A percentile compares a stretch with the other conserved stretches of the same genome.
These are phyloP conservation scores for Termitomyces sp. DNA, from an alignment of 768 basidiomycete genomes.

Conservation along the genomic window DNA sequence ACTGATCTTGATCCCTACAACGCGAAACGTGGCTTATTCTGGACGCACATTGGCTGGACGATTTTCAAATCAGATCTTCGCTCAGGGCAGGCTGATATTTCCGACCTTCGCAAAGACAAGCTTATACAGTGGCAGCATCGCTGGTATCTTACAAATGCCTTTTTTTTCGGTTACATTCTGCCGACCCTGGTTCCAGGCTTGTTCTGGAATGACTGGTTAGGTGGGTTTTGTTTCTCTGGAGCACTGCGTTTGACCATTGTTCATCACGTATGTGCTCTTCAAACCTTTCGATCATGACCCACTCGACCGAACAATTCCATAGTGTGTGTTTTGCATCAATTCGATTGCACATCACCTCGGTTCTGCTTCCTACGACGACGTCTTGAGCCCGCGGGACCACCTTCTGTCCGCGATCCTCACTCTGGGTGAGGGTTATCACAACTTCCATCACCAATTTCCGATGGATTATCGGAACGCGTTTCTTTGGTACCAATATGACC, in stretches of 20 bases:
- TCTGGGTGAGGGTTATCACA: slow-evolving; percentile 87
- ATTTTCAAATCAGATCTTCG: slow-evolving; percentile 66
- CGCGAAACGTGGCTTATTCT: slow-evolving; percentile 68
- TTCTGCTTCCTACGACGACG: slow-evolving; percentile 77
- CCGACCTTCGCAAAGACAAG: slow-evolving; percentile 63
- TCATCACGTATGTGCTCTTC: slow-evolving; percentile 59
- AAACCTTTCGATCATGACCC: slow-evolving; percentile 2
- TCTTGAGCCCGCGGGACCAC: slow-evolving; percentile 70
- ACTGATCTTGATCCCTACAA: slow-evolving; percentile 85
- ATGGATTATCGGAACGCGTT: slow-evolving; percentile 82
- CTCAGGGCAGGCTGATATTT: slow-evolving; percentile 66
- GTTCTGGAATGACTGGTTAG: slow-evolving; percentile 69
- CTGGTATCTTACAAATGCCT: slow-evolving; percentile 57
- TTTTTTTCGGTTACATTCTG: slow-evolving; percentile 65
- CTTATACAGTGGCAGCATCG: slow-evolving; percentile 77
- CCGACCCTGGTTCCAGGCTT: slow-evolving; percentile 67
- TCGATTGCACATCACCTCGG: slow-evolving; percentile 86
- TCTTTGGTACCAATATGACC: slow-evolving; percentile 83
- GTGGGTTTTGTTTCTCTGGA: slow-evolving; percentile 75
- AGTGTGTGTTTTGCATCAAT: slow-evolving; percentile 88
- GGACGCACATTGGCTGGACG: slow-evolving; percentile 86
- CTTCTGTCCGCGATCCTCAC: slow-evolving; percentile 78
- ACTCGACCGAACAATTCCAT: slow-evolving; percentile 1
- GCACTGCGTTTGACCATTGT: slow-evolving; percentile 66
- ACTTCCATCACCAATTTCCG: slow-evolving; percentile 88